These are phyloP conservation scores for Calonectria pseudoturangicola DNA, from an alignment of 2,329 filamentous ascomycete species.

Conservation along the genomic window DNA sequence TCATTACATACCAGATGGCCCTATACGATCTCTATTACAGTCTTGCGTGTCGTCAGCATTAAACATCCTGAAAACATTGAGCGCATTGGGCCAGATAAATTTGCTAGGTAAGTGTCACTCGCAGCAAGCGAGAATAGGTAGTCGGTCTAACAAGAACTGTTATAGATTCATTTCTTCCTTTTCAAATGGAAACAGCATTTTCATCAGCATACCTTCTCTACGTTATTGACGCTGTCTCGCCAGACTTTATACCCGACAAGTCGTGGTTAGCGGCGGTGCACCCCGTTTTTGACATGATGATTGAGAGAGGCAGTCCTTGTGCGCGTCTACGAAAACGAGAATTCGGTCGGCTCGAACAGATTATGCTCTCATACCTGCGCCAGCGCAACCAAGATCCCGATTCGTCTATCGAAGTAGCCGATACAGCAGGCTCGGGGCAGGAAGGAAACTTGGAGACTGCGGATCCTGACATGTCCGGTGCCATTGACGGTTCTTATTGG, in stretches of 20 bases:
- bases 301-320: conserved; percentile 28
- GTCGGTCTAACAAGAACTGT: background rate
- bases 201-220: conserved; percentile 30
- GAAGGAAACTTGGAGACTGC: background rate
- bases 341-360: conserved; percentile 34
- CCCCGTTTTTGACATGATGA: conserved; percentile 27
- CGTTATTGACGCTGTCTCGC: conserved; percentile 22
- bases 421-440: background rate
- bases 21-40: conserved; percentile 21
- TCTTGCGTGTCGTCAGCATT: conserved; percentile 22
- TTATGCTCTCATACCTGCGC: conserved; percentile 33
- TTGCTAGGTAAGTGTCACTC: background rate
- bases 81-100: conserved; percentile 12
- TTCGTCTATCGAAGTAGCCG: background rate
- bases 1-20: conserved; percentile 1
- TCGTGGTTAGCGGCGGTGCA: conserved; percentile 23
- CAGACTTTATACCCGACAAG: conserved; percentile 23
- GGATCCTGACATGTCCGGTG: background rate
- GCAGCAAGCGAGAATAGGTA: background rate
- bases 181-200: conserved; percentile 22
- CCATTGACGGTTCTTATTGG: conserved; percentile 1
- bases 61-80: conserved; percentile 26
- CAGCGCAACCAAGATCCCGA: conserved; percentile 1
- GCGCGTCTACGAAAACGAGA: conserved; percentile 36
- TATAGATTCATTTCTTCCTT: conserved; percentile 24